Evolutionary conservation across 176 grass and related monocot genomes (phyloP), one percentile per base, ranked within the genome.

Genomic region (Paspalum notatum): DNA sequence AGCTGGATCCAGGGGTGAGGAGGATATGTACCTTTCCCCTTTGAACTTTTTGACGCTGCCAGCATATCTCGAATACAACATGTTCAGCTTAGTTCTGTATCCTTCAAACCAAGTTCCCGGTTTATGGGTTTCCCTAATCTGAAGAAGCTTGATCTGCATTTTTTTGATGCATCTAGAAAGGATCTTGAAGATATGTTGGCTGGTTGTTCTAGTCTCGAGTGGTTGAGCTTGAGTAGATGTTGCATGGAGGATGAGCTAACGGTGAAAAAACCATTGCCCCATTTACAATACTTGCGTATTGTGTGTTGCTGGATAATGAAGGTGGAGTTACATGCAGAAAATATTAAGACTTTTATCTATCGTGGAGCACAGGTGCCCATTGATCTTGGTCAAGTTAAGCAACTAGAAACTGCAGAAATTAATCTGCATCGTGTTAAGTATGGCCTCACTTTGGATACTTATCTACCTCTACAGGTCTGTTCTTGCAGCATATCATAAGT

Each of bases 41-140:
- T n/a, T 68, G 66, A 72, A 8, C 54, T 37, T 45, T 26, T 50
- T 16, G 40, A 70, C 14, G 42, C 9, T 43, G 50, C 38, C 20
- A 67, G 49, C 9, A 42, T n/a, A 11, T 80, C 39, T 9, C 6
- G 40, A 0, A 8, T 82, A 2, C 54, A 61, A 25, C 43, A 50
- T 6, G 5, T 82, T 32, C 42, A 62, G 1, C 79, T 82, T 22
- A 40, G 41, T 4, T 24, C 2, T 3, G 66, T 81, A 11, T 71
- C 21, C 4, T 57, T 72, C 25, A 71, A 44, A 39, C 1, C 32
- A 9, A 17, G 11, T 6, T 2, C 55, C 41, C 20, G 5, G 13
- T 16, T 68, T 8, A 72, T 13, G 4, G 26, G 4, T 62, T 72
- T 82, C 46, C 68, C 67, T 21, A 82, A 72, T 7, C 79, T 72